Base-by-base conservation (phyloP, 768 basidiomycete genomes). In the Boletus eberwhitei region DNA sequence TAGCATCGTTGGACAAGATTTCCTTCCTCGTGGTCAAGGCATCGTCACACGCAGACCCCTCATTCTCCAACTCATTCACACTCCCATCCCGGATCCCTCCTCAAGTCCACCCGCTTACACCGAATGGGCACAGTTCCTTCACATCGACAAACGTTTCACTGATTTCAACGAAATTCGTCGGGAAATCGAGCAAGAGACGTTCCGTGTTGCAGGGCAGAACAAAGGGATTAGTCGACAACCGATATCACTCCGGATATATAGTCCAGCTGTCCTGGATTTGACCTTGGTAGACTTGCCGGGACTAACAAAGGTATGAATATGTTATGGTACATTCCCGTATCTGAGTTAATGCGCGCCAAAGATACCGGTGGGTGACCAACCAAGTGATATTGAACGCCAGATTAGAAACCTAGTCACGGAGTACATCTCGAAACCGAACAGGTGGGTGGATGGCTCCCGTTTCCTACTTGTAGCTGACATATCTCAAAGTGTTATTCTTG, bases 101-200 rank as follows among this genome's bases (percentile, higher is more conserved):
- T 63, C 77, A 19, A 80, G 80, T 48, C 71, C 76, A 50, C 72
- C 77, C 16, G 55, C 71, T 24, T 79, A 81, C 60, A 79, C 84
- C 1, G 96, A 98, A 80, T 98, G 95, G 87, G 96, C 85, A 42
- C 97, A 98, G 72, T 99, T 99, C 73, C 81, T 98, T 29, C 97
- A 99, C 70, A 79, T 96, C 52, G 95, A 98, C 80, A 92, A 91
- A 69, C 84, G 90, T 38, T 98, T 94, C 74, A 94, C 93, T n/a
- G 96, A 98, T 67, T 98, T 95, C 65, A 77, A 81, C 42, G 96
- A 98, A 64, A 89, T 98, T 59, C 81, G 96, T 38, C 89, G 87
- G 60, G 97, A 99, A 76, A 99, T 99, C 55, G 97, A 99, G 72
- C 88, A 91, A 68, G 97, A 99, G 77, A 99, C 97, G 2, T 94